Evolutionary conservation across 169 alveolate species (phyloP).

Genomic region (Besnoitia besnoiti): DNA sequence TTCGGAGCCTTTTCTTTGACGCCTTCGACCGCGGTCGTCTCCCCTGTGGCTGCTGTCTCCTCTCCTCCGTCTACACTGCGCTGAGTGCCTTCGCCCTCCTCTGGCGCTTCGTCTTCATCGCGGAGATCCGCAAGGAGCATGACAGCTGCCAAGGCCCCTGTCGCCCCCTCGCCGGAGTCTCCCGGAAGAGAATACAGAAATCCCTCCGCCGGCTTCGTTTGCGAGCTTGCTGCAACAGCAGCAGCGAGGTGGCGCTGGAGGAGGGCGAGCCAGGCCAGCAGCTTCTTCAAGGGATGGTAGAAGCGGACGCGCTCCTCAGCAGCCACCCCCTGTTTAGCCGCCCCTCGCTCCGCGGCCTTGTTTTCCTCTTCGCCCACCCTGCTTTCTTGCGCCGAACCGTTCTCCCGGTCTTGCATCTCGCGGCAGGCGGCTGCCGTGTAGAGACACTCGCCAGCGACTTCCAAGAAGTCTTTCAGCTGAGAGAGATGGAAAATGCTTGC

Average conservation of each 20-base stretch:
- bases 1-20: neutral
- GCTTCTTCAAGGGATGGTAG: neutral
- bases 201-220: neutral
- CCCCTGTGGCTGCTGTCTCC: neutral
- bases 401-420: neutral
- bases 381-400: neutral
- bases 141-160: conserved; percentile 60
- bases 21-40: neutral
- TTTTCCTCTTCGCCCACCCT: neutral
- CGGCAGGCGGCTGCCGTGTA: conserved; percentile 48
- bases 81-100: conserved; percentile 33
- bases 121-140: conserved; percentile 52
- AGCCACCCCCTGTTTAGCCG: neutral
- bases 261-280: conserved; percentile 61
- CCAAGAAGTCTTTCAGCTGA: conserved; percentile 50
- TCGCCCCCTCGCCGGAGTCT: conserved; percentile 62
- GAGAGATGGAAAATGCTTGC: neutral
- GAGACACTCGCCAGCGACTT: conserved; percentile 52
- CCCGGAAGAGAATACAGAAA: neutral
- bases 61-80: neutral
- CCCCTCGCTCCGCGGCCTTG: conserved; percentile 17
- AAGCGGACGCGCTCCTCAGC: neutral
- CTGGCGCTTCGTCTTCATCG: conserved; percentile 2
- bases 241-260: conserved; percentile 63
- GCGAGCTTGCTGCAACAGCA: conserved; percentile 33